A percentile compares a stretch with the other conserved stretches of the same genome.
These are phyloP conservation scores for Alternaria brassicae DNA, from an alignment of 2,329 filamentous ascomycete genomes.

Conservation along the genomic window DNA sequence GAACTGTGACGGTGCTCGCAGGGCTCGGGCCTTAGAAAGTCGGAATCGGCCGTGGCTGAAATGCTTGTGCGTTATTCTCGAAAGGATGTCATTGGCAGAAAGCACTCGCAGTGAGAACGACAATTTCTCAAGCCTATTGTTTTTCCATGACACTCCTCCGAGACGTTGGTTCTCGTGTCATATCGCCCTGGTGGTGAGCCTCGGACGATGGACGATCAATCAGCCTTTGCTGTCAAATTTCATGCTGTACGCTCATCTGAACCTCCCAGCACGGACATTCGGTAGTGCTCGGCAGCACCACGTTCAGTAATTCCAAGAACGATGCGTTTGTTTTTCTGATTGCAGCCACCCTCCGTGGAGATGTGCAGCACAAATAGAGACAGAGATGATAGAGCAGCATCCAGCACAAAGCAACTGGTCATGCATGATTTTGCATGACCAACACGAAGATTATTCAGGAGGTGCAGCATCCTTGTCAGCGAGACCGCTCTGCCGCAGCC, in stretches of 20 bases:
- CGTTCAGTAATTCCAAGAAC: conserved; percentile 24
- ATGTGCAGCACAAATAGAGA: conserved; percentile 40
- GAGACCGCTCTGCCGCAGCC: conserved; percentile 22
- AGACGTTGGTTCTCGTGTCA: conserved; percentile 42
- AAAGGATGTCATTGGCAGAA: conserved; percentile 43
- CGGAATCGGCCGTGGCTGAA: conserved; percentile 50
- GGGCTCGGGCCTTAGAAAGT: conserved; percentile 48
- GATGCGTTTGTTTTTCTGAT: conserved; percentile 35
- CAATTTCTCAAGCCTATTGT: conserved; percentile 40
- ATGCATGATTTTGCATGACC: conserved; percentile 17
- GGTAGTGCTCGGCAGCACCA: conserved; percentile 36
- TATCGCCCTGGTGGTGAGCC: conserved; percentile 39
- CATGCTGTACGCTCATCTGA: conserved; percentile 41
- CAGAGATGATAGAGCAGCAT: conserved; percentile 13
- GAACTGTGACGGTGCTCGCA: conserved; percentile 47
- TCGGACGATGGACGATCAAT: conserved; percentile 29
- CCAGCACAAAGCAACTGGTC: conserved; percentile 15
- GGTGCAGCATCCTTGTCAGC: conserved; percentile 21
- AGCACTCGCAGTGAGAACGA: conserved; percentile 29
- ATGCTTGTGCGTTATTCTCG: conserved; percentile 49
- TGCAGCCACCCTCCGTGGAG: conserved; percentile 22
- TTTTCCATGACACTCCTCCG: conserved; percentile 37
- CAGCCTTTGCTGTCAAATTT: conserved; percentile 38
- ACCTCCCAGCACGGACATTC: conserved; percentile 40
- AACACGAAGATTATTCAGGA: conserved; percentile 18